Base-by-base conservation (phyloP, 352 stramenopile genomes). In the Phytophthora multivora region DNA sequence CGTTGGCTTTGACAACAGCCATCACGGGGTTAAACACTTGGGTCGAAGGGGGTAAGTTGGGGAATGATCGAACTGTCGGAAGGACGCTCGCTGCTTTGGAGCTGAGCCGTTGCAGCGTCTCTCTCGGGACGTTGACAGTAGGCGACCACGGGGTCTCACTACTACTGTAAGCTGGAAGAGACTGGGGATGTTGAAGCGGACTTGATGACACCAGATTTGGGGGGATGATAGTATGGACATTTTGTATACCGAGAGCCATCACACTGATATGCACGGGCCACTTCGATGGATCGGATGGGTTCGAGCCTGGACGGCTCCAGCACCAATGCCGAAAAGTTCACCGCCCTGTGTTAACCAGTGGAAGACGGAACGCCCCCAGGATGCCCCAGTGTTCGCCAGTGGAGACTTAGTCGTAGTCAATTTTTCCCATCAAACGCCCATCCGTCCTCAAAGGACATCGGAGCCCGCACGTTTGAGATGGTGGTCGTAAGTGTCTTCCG, bases 191-290 rank as follows among this genome's bases (percentile, higher is more conserved):
- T 71, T 75, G 63, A 75, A 72, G 62, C 39, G 13, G 13, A 59
- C 71, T 62, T 72, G 68, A 76, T 76, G 68, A 67, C 68, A 60
- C 68, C 51, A 76, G 68, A 67, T 62, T 53, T 53, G 2, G 15
- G n/a, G 10, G n/a, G n/a, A n/a, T n/a, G n/a, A 47, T 18, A 19
- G 3, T 26, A 35, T 48, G 15, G 11, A 18, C 15, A 1, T 51
- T n/a, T 35, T 50, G 36, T 48, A 57, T 31, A 6, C 9, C 12
- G 19, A 40, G 48, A 9, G 40, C 11, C 40, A 33, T 16, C 12
- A 26, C 55, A 26, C 55, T 55, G 41, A 66, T 63, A 46, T 47
- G 4, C 15, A 28, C 12, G 35, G 1, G 9, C 35, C 3, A 40
- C n/a, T 19, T n/a, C 35, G 13, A 40, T 40, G 35, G 35, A 40